A percentile compares a stretch with the other conserved stretches of the same genome.
phyloP scores from a whole-genome alignment of 352 stramenopile species.

The Saprolegnia diclina region DNA sequence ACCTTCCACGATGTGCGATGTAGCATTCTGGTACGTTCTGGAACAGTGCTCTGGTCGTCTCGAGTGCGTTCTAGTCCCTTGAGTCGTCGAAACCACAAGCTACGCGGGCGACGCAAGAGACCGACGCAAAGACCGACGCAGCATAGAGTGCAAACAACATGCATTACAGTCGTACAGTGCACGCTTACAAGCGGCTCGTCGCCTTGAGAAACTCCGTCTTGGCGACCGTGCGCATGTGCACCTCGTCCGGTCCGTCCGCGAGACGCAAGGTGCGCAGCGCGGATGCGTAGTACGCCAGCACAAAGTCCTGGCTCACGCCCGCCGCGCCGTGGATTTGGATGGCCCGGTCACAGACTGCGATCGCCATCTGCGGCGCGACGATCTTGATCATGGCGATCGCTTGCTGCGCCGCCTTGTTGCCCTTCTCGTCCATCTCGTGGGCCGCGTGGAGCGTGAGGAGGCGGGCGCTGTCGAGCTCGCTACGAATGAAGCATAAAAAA shows the following conservation, averaged over 20 bases:
- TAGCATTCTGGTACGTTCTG: too few species aligned
- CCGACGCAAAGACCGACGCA: neutral
- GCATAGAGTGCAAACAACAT: conserved; percentile 6
- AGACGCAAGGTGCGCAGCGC: conserved; percentile 90
- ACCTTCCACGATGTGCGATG: too few species aligned
- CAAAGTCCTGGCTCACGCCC: conserved; percentile 90
- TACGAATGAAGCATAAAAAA: conserved; percentile 26
- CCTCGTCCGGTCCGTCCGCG: conserved; percentile 95
- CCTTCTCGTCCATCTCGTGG: conserved; percentile 81
- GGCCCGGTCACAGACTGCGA: conserved; percentile 86
- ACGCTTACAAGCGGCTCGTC: conserved; percentile 30
- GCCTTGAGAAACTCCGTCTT: conserved; percentile 81
- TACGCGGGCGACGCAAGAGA: too few species aligned
- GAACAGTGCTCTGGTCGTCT: too few species aligned
- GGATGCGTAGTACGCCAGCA: conserved; percentile 89
- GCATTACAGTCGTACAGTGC: neutral
- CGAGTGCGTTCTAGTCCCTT: too few species aligned
- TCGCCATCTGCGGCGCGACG: conserved; percentile 87
- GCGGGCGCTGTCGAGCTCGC: conserved; percentile 74
- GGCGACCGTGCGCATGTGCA: conserved; percentile 94
- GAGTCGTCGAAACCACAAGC: too few species aligned
- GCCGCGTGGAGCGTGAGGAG: conserved; percentile 86
- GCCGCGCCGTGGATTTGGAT: conserved; percentile 78
- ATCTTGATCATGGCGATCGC: conserved; percentile 97
- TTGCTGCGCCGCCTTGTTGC: conserved; percentile 84